Percentiles rank a stretch among this genome's conserved stretches.
Evolutionary conservation across 371 early-diverging fungal genomes (phyloP).

Genomic region (Parasitella parasitica): DNA sequence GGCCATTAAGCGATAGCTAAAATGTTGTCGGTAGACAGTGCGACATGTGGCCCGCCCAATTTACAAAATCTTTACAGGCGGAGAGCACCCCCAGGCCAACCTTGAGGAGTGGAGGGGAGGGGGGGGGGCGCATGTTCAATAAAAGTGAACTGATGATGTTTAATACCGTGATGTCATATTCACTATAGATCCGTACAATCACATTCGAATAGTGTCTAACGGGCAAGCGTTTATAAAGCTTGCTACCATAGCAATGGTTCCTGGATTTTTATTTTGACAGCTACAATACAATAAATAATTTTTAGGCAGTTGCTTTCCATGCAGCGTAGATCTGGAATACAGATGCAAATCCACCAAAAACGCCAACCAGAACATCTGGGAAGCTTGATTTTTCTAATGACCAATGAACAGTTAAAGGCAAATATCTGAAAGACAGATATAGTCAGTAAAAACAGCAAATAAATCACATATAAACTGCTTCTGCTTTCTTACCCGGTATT

Average conservation of each 20-base stretch:
- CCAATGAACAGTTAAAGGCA: conserved; percentile 95
- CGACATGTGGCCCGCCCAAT: neutral
- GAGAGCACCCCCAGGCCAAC: neutral
- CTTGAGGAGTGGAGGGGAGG: too few species aligned
- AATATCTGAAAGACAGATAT: conserved; percentile 56
- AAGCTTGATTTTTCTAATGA: conserved; percentile 79
- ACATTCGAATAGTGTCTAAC: neutral
- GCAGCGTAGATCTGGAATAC: conserved; percentile 79
- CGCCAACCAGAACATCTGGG: conserved; percentile 89
- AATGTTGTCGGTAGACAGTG: too few species aligned
- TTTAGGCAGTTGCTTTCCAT: conserved; percentile 74
- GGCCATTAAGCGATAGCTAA: neutral
- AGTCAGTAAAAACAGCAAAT: neutral
- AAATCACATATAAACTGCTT: neutral
- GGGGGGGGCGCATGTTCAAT: neutral
- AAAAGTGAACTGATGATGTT: neutral
- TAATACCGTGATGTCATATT: conserved; percentile 1
- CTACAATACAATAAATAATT: neutral
- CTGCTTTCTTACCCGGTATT: conserved; percentile 67
- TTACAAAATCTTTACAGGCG: neutral
- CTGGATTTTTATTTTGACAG: neutral
- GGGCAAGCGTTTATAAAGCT: neutral
- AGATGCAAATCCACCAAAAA: conserved; percentile 92
- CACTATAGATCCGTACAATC: neutral
- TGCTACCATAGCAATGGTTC: neutral